Evolutionary conservation across 225 moss, liverwort and hornwort genomes (phyloP).

Genomic region (Pseudisothecium myosuroides): DNA sequence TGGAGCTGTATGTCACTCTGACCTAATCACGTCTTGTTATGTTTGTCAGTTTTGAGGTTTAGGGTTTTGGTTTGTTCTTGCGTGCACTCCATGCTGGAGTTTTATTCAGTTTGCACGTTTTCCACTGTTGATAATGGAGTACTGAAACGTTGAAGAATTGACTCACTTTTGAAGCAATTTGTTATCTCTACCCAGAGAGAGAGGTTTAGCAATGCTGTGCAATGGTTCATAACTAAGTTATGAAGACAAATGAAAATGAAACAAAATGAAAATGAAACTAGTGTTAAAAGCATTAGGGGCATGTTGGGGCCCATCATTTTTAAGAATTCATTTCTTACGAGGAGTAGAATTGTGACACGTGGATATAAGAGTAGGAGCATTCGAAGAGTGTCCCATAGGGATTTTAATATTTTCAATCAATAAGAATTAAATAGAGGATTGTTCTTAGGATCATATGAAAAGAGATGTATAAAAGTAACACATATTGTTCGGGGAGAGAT

Average conservation of each 20-base stretch:
- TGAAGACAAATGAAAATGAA: neutral
- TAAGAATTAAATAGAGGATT: neutral
- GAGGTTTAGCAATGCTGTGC: neutral
- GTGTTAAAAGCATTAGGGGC: neutral
- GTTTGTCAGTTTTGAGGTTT: neutral
- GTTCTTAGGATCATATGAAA: neutral
- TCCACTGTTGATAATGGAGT: neutral
- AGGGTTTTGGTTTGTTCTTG: neutral
- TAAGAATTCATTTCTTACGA: neutral
- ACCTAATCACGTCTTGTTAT: neutral
- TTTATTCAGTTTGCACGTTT: neutral
- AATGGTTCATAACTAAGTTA: neutral
- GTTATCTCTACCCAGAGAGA: neutral
- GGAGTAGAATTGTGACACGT: neutral
- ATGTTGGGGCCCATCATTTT: too few relatives aligned
- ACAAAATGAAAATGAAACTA: neutral
- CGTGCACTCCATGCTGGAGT: neutral
- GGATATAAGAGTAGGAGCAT: neutral
- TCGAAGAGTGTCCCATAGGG: neutral
- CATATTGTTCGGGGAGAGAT: too few relatives aligned
- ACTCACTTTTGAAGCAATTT: neutral
- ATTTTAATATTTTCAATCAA: neutral
- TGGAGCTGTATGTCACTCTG: conserved; percentile 30
- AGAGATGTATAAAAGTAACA: neutral
- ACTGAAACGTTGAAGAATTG: neutral